Evolutionary conservation across 306 rosid species (phyloP), one percentile per base, ranked within the genome.

Genomic region (Cucurbita pepo): DNA sequence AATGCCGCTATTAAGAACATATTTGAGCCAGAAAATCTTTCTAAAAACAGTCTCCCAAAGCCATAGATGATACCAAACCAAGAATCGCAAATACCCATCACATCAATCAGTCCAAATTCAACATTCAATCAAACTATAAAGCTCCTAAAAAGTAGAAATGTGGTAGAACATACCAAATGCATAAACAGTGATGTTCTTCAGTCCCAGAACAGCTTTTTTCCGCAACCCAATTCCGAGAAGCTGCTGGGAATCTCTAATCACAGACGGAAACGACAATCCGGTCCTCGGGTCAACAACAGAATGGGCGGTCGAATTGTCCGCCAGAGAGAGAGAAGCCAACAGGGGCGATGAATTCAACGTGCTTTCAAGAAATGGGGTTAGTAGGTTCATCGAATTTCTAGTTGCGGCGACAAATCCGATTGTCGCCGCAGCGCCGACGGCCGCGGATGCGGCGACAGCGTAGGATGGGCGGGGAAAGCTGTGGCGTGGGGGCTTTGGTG

Each of bases 161-260:
- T 2, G 48, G 25, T 25, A 63, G 85, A 94, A 97, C 41, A 44
- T 62, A 67, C 72, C 98, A 73, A 78, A 94, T 72, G 95, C 96
- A 71, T 94, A 94, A 56, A 94, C 95, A 78, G 91, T 88, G 75
- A 94, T 89, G 80, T 89, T 90, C 86, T 89, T 94, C 75, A 94
- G 75, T 11, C 97, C 98, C 45, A 94, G 79, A 47, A 94, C 10
- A 62, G 81, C 63, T 83, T 94, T 94, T 77, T 71, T 90, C 50
- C 98, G 82, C 60, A 91, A 61, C 41, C 98, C 98, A 84, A 89
- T 87, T 47, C 98, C 97, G 8, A 87, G 86, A 22, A 94, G 92
- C 51, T 77, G 78, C 75, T 69, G 90, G 71, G 98, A 89, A 76
- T 79, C 81, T n/a, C 62, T 81, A 6, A 90, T 74, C 53, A 81